Percentiles rank a stretch among this genome's conserved stretches.
Evolutionary conservation across 176 grass and related monocot genomes (phyloP).

Genomic region (Ampelocalamus luodianensis): DNA sequence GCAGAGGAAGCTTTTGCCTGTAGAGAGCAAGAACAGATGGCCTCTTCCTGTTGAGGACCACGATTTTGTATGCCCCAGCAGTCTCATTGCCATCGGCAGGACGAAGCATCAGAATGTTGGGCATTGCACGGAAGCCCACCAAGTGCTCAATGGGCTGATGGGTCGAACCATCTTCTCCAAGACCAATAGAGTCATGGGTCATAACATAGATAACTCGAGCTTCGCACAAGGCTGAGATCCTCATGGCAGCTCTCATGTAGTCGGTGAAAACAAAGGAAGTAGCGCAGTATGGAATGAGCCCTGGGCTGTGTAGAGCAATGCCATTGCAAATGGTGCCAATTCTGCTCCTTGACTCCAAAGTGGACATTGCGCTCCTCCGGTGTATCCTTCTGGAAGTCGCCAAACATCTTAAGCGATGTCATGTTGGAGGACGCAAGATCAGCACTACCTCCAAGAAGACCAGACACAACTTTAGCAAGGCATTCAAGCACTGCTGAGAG

Average conservation of each 20-base stretch:
- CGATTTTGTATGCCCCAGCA: conserved; percentile 89
- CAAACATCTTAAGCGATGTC: conserved; percentile 95
- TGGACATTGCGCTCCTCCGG: conserved; percentile 96
- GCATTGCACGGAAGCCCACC: conserved; percentile 91
- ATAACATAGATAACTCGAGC: conserved; percentile 93
- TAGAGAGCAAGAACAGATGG: conserved; percentile 91
- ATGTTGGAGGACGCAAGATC: conserved; percentile 99
- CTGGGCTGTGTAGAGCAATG: conserved; percentile 85
- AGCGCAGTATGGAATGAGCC: conserved; percentile 93
- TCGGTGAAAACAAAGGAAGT: conserved; percentile 99
- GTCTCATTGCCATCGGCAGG: conserved; percentile 98
- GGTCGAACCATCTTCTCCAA: conserved; percentile 95
- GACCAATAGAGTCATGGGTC: conserved; percentile 98
- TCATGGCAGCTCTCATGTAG: conserved; percentile 98
- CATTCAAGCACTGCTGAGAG: conserved; percentile 89
- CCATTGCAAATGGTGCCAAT: conserved; percentile 98
- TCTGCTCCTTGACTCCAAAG: conserved; percentile 95
- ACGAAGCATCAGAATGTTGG: conserved; percentile 93
- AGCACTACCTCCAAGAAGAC: conserved; percentile 91
- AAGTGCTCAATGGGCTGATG: conserved; percentile 97
- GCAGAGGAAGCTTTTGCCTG: conserved; percentile 89
- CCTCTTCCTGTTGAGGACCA: conserved; percentile 82
- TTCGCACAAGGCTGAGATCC: conserved; percentile 87
- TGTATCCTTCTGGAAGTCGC: conserved; percentile 91
- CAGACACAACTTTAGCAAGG: conserved; percentile 89